These are phyloP conservation scores for Ophiostoma sp. DNA, from an alignment of 2,329 filamentous ascomycete species.

Conservation along the genomic window DNA sequence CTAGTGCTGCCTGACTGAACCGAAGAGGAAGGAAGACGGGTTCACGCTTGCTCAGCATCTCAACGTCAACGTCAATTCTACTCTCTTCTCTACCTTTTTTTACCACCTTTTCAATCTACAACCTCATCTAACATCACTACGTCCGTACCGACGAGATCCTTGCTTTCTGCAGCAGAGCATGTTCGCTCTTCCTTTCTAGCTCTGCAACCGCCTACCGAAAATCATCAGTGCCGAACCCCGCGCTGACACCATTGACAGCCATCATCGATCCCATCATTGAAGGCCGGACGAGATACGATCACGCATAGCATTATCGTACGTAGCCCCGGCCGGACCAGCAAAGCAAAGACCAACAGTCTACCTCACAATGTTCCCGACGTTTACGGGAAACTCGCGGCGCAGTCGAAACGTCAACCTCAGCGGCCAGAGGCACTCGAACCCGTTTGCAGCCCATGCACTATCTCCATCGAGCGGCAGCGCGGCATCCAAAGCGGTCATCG, in stretches of 20 bases:
- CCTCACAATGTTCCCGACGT: conserved; percentile 76
- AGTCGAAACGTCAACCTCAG: conserved; percentile 91
- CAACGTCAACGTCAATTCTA: not conserved
- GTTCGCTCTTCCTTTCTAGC: not conserved
- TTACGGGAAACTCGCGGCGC: conserved; percentile 80
- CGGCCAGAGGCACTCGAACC: conserved; percentile 68
- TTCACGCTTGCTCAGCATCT: conserved; percentile 8
- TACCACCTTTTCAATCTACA: not conserved
- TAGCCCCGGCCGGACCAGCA: not conserved
- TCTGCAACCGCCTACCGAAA: not conserved
- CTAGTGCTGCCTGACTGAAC: conserved; percentile 14
- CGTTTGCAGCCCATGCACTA: conserved; percentile 63
- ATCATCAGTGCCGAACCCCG: not conserved
- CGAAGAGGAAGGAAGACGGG: not conserved
- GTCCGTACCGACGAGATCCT: not conserved
- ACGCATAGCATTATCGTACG: not conserved
- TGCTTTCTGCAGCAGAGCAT: not conserved
- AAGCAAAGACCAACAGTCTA: not conserved
- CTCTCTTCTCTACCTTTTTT: not conserved
- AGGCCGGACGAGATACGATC: too few relatives aligned
- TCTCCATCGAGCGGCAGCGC: conserved; percentile 53
- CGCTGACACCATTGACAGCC: not conserved
- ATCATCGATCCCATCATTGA: too few relatives aligned
- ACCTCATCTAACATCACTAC: not conserved
- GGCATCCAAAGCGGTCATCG: conserved; percentile 70